Evolutionary conservation across 805 yeast genomes (phyloP).

Genomic region (Starmerella asiatica): DNA sequence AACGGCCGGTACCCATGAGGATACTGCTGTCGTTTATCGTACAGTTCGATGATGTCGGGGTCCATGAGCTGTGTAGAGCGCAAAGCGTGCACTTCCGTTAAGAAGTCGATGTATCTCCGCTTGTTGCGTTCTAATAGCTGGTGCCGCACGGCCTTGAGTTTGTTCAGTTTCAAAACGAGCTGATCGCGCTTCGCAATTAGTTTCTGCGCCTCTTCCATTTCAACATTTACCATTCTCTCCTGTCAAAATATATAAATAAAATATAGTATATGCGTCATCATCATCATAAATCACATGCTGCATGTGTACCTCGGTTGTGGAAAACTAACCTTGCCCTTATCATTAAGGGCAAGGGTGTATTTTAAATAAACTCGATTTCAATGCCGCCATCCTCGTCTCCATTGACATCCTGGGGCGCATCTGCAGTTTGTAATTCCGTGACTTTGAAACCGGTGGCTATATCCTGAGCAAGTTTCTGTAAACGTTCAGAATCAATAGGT

Average conservation of each 20-base stretch:
- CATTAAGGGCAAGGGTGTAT: too few relatives aligned
- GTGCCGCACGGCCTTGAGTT: background rate
- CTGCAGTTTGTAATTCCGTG: background rate
- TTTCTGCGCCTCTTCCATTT: too few relatives aligned
- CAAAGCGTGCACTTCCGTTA: background rate
- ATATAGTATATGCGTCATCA: too few relatives aligned
- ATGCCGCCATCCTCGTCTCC: background rate
- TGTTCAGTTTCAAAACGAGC: background rate
- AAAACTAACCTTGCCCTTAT: too few relatives aligned
- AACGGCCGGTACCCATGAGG: background rate
- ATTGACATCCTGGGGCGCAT: background rate
- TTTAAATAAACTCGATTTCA: slow-evolving; percentile 1
- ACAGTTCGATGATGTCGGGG: background rate
- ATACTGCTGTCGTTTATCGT: background rate
- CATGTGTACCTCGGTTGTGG: too few relatives aligned
- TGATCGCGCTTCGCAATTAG: too few relatives aligned
- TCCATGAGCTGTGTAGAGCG: background rate
- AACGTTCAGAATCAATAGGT: background rate
- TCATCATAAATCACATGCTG: too few relatives aligned
- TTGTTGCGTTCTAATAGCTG: background rate
- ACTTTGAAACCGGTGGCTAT: background rate
- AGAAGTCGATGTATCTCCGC: background rate
- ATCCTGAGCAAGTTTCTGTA: background rate
- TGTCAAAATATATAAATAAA: too few relatives aligned
- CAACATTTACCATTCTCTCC: too few relatives aligned